phyloP scores from a whole-genome alignment of 345 rosid species.

The Cardamine chenopodiifolia region DNA sequence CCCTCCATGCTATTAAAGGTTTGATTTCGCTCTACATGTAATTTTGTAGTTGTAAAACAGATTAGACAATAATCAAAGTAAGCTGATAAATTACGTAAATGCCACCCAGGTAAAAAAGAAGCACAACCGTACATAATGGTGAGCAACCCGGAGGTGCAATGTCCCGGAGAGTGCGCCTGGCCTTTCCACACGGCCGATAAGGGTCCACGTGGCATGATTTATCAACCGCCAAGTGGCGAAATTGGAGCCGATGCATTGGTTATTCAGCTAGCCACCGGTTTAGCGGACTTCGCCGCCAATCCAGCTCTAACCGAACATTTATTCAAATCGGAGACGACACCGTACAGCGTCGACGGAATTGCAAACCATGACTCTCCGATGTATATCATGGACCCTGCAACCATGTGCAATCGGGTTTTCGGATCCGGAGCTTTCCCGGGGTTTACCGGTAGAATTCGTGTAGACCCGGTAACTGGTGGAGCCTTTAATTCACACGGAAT shows the following conservation, averaged over 20 bases:
- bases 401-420: conserved; percentile 54
- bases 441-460: conserved; percentile 47
- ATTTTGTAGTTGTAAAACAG: background rate
- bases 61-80: background rate
- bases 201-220: conserved; percentile 50
- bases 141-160: conserved; percentile 64
- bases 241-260: conserved; percentile 70
- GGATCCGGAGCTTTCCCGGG: conserved; percentile 62
- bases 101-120: conserved; percentile 12
- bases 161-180: conserved; percentile 75
- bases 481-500: conserved; percentile 59
- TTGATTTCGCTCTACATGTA: background rate
- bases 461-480: conserved; percentile 55
- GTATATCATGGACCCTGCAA: conserved; percentile 41
- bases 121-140: conserved; percentile 53
- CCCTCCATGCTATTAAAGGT: conserved; percentile 29
- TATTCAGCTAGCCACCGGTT: conserved; percentile 56
- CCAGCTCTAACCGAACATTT: conserved; percentile 48
- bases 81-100: conserved; percentile 14
- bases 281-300: conserved; percentile 55
- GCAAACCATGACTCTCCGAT: background rate
- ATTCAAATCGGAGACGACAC: conserved; percentile 22
- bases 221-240: conserved; percentile 62
- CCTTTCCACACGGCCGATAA: conserved; percentile 55
- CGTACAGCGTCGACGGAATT: background rate